Percentiles rank a stretch among this genome's conserved stretches.
Conservation (phyloP, 352 stramenopile species). For the Globisporangium yorkense region DNA sequence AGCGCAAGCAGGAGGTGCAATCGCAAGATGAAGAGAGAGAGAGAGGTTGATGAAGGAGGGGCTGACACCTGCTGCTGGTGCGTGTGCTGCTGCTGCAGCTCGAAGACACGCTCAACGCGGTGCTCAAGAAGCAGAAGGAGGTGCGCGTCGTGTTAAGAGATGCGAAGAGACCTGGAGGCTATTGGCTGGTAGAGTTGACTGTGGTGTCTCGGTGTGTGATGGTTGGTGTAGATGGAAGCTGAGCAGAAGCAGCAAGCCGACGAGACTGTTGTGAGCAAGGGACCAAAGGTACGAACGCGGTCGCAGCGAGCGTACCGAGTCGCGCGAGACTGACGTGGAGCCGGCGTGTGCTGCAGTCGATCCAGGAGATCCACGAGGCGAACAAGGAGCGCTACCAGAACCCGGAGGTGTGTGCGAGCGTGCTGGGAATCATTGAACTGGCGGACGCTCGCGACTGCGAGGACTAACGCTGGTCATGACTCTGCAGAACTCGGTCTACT, state of each 20-base stretch:
- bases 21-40: background rate
- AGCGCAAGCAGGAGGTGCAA: constrained; percentile 61
- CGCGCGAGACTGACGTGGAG: background rate
- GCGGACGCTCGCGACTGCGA: background rate
- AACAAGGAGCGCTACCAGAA: constrained; percentile 70
- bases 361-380: constrained; percentile 38
- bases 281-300: constrained; percentile 22
- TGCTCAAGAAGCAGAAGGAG: constrained; percentile 70
- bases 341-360: constrained; percentile 27
- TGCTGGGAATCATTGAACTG: too few relatives aligned
- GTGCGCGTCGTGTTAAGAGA: constrained; percentile 8
- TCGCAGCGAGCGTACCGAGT: background rate
- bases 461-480: too few relatives aligned
- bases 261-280: constrained; percentile 7
- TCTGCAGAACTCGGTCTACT: constrained; percentile 71
- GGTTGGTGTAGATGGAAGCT: constrained; percentile 26
- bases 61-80: background rate
- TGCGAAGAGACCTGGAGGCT: background rate
- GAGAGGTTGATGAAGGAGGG: too few relatives aligned
- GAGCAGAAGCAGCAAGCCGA: constrained; percentile 34
- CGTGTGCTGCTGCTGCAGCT: constrained; percentile 19
- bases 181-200: background rate
- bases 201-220: background rate
- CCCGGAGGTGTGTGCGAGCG: constrained; percentile 31
- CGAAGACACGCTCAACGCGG: constrained; percentile 57